Evolutionary conservation across 768 basidiomycete genomes (phyloP).

Genomic region (Psilocybe subaeruginosa): DNA sequence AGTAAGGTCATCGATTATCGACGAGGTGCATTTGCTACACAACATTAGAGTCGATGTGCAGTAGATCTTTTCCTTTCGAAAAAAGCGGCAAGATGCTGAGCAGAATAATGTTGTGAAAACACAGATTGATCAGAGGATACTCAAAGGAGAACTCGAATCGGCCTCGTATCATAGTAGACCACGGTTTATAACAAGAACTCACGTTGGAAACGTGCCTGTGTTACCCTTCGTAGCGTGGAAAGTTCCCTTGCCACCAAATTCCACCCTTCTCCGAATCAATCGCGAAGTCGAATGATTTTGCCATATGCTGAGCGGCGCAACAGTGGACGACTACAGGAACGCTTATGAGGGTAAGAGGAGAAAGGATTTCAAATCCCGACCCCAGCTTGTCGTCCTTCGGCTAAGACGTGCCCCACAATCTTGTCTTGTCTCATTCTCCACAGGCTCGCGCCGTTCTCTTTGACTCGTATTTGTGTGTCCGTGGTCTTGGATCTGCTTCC

Average conservation of each 20-base stretch:
- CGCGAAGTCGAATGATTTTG: neutral
- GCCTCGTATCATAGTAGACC: constrained; percentile 2
- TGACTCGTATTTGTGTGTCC: too few species aligned
- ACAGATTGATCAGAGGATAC: neutral
- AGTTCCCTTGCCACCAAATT: constrained; percentile 5
- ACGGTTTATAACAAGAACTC: constrained; percentile 8
- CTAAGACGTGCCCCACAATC: neutral
- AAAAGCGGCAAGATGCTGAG: neutral
- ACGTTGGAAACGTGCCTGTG: constrained; percentile 6
- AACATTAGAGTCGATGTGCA: constrained; percentile 1
- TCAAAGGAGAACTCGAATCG: neutral
- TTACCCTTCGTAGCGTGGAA: constrained; percentile 16
- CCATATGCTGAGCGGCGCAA: neutral
- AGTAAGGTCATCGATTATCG: neutral
- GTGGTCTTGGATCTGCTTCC: neutral
- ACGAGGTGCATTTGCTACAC: constrained; percentile 2
- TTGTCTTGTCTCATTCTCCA: too few species aligned
- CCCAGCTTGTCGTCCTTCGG: neutral
- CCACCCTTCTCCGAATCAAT: constrained; percentile 6
- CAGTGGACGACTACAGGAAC: neutral
- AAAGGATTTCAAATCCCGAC: neutral
- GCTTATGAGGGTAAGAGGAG: constrained; percentile 1
- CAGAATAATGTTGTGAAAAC: neutral
- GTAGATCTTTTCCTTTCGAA: neutral
- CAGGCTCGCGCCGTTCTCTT: too few species aligned